phyloP scores from a whole-genome alignment of 345 rosid genomes.

The Turritis glabra region DNA sequence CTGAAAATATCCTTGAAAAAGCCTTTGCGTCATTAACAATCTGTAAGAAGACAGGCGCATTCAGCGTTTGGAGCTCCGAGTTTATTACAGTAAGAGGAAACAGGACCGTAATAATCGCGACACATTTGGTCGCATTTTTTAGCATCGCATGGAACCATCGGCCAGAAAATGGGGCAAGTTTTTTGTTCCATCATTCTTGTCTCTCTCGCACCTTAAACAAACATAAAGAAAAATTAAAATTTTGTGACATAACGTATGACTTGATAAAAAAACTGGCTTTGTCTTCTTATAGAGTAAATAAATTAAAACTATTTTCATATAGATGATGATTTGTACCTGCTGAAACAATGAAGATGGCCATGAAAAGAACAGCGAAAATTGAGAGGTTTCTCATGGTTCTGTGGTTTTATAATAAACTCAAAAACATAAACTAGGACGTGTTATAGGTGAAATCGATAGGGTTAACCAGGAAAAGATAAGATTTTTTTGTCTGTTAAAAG shows the following conservation, averaged over 20 bases:
- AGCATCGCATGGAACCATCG: slow-evolving; percentile 32
- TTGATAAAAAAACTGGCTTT: neutral
- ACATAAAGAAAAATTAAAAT: neutral
- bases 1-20: neutral
- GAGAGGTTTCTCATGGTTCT: slow-evolving; percentile 26
- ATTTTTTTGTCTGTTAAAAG: neutral
- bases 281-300: neutral
- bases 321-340: slow-evolving; percentile 7
- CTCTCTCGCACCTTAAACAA: slow-evolving; percentile 32
- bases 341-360: slow-evolving; percentile 32
- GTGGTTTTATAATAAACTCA: neutral
- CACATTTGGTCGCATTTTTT: slow-evolving; percentile 27
- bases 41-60: slow-evolving; percentile 21
- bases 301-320: neutral
- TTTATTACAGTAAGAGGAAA: slow-evolving; percentile 16
- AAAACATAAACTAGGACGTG: neutral
- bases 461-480: neutral
- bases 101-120: slow-evolving; percentile 15
- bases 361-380: slow-evolving; percentile 12
- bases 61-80: slow-evolving; percentile 15
- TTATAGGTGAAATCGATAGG: neutral
- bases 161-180: slow-evolving; percentile 15
- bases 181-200: slow-evolving; percentile 14
- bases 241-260: neutral
- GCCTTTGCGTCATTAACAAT: slow-evolving; percentile 3